Percentiles rank a stretch among this genome's conserved stretches.
These are phyloP conservation scores for Panicum miliaceum DNA, from an alignment of 176 grass and related monocot species.

Conservation along the genomic window DNA sequence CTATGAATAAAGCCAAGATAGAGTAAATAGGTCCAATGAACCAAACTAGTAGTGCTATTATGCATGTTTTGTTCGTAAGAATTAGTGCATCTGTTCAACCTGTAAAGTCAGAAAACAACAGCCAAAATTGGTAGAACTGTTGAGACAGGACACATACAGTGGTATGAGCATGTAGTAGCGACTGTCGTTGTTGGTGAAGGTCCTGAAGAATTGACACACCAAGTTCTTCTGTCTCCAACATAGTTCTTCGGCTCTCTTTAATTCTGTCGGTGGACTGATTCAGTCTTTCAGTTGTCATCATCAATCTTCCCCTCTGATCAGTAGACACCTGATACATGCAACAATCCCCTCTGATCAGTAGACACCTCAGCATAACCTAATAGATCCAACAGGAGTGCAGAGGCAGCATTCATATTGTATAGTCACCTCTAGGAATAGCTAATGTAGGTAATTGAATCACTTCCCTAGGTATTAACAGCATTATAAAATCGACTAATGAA, in stretches of 20 bases:
- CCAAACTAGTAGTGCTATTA: not conserved
- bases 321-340: constrained; percentile 62
- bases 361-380: constrained; percentile 46
- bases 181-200: constrained; percentile 87
- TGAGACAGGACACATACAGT: constrained; percentile 63
- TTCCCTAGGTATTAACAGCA: constrained; percentile 31
- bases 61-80: not conserved
- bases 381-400: constrained; percentile 11
- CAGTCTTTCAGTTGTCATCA: constrained; percentile 87
- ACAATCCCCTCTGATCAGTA: constrained; percentile 62
- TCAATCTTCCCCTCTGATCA: constrained; percentile 88
- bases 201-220: constrained; percentile 92
- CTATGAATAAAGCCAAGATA: constrained; percentile 1
- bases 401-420: not conserved
- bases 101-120: constrained; percentile 11
- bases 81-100: not conserved
- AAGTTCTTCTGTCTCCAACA: constrained; percentile 86
- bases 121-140: constrained; percentile 1
- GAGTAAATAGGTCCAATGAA: constrained; percentile 6
- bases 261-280: constrained; percentile 83
- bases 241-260: constrained; percentile 76
- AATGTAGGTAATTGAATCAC: not conserved
- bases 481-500: not conserved
- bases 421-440: not conserved
- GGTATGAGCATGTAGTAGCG: constrained; percentile 85